These are phyloP conservation scores for Stropharia rugosoannulata DNA, from an alignment of 768 basidiomycete genomes.

Conservation along the genomic window DNA sequence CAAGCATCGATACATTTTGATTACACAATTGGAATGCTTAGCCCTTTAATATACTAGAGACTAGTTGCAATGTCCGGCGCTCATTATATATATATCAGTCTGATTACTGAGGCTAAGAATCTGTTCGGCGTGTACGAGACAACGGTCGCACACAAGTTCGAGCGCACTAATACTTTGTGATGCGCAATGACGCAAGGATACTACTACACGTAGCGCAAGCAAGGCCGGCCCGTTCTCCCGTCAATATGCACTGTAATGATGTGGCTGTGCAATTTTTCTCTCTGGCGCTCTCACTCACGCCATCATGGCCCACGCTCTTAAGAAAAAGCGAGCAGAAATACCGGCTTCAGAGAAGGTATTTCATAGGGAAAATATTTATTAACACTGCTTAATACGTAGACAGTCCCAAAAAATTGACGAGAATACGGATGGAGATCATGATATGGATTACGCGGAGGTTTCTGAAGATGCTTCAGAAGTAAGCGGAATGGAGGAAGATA, in stretches of 20 bases:
- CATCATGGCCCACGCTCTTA: slow-evolving; percentile 22
- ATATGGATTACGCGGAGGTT: slow-evolving; percentile 10
- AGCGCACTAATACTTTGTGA: too few species aligned
- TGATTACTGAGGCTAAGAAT: too few species aligned
- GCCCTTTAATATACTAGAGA: too few species aligned
- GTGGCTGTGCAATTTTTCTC: slow-evolving; percentile 35
- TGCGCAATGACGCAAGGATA: too few species aligned
- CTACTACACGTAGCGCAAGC: too few species aligned
- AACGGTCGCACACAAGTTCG: too few species aligned
- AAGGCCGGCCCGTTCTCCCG: too few species aligned
- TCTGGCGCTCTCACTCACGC: background rate
- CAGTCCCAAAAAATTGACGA: slow-evolving; percentile 6
- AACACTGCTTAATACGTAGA: background rate
- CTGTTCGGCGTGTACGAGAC: too few species aligned
- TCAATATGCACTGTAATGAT: background rate
- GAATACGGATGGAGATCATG: slow-evolving; percentile 4
- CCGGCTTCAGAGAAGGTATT: slow-evolving; percentile 22
- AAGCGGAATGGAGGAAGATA: slow-evolving; percentile 16
- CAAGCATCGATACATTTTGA: too few species aligned
- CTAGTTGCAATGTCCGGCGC: too few species aligned
- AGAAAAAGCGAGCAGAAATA: slow-evolving; percentile 25
- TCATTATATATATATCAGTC: too few species aligned
- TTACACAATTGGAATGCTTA: too few species aligned
- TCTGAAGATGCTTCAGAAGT: slow-evolving; percentile 10
- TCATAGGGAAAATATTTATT: background rate